phyloP scores from a whole-genome alignment of 1,139 yeast genomes.

The Debaryomyces fabryi region DNA sequence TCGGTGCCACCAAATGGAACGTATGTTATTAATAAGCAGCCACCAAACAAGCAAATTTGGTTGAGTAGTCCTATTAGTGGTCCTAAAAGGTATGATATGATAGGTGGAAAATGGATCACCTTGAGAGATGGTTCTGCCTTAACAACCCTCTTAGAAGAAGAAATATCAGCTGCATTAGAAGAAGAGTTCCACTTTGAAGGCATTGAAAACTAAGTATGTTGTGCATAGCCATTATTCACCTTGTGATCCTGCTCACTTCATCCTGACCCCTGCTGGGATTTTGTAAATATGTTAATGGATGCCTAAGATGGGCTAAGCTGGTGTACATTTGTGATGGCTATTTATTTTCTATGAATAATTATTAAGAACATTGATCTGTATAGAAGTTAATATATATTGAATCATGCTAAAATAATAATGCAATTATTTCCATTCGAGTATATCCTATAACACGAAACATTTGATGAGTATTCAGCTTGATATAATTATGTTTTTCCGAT shows the following conservation, averaged over 20 bases:
- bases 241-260: slow-evolving; percentile 3
- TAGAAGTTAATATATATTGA: background rate
- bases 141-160: slow-evolving; percentile 49
- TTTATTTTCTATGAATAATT: background rate
- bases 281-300: background rate
- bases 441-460: background rate
- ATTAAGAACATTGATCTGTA: background rate
- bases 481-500: background rate
- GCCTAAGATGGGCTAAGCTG: too few relatives aligned
- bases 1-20: slow-evolving; percentile 70
- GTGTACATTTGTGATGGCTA: background rate
- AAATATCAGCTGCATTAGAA: slow-evolving; percentile 45
- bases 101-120: slow-evolving; percentile 62
- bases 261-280: background rate
- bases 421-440: background rate
- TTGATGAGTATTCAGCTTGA: background rate
- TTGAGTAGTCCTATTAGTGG: slow-evolving; percentile 91
- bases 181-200: slow-evolving; percentile 30
- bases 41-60: slow-evolving; percentile 94
- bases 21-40: slow-evolving; percentile 89
- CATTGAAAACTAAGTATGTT: slow-evolving; percentile 20
- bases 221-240: background rate
- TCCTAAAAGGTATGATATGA: slow-evolving; percentile 69
- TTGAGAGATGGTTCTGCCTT: slow-evolving; percentile 57
- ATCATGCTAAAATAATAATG: background rate